Conservation (phyloP, 306 rosid genomes). For the Cucumis cinereus region DNA sequence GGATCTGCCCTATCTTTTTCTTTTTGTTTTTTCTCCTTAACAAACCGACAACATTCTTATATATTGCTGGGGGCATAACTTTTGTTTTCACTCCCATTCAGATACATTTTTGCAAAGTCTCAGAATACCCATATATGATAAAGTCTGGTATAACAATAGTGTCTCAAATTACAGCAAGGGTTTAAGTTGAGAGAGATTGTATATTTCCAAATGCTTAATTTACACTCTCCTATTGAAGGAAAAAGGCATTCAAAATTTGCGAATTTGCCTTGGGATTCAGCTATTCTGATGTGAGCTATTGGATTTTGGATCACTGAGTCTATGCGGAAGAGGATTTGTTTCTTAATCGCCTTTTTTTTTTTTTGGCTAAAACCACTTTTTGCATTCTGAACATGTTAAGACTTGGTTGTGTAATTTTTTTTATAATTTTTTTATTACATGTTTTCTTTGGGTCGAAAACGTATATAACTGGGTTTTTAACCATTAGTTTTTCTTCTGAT, state of each 20-base stretch:
- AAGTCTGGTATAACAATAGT: neutral
- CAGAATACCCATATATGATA: neutral
- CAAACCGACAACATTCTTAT: neutral
- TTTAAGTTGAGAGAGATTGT: neutral
- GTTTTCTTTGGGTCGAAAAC: neutral
- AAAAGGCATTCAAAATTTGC: neutral
- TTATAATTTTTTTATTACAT: too few relatives aligned
- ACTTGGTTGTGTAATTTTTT: neutral
- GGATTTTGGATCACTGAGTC: neutral
- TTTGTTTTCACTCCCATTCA: neutral
- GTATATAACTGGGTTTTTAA: neutral
- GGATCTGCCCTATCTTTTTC: neutral
- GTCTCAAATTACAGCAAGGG: neutral
- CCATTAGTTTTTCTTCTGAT: neutral
- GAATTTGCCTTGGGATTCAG: neutral
- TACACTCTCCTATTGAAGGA: neutral
- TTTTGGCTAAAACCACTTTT: neutral
- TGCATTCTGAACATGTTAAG: neutral
- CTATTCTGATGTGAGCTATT: neutral
- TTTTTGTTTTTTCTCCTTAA: too few relatives aligned
- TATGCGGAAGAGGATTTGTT: neutral
- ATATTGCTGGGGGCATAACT: neutral
- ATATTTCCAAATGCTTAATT: neutral
- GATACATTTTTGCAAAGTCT: neutral
- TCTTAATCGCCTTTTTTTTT: neutral